Percentiles rank a stretch among this genome's conserved stretches.
These are phyloP conservation scores for Fomitopsis palustris DNA, from an alignment of 1,284 basidiomycete genomes.

Conservation along the genomic window DNA sequence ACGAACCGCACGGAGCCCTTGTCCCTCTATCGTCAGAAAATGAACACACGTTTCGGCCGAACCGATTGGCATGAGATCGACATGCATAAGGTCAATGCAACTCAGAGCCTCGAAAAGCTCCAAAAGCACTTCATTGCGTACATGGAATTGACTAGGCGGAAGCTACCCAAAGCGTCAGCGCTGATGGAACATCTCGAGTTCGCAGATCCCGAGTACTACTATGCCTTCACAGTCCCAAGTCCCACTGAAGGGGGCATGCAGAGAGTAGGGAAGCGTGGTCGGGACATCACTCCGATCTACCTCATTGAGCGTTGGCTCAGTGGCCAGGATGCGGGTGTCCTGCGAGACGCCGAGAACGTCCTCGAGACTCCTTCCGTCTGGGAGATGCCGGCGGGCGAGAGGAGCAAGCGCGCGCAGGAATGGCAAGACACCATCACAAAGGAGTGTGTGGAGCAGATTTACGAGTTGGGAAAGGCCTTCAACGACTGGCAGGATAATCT, in stretches of 20 bases:
- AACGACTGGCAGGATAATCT: slow-evolving; percentile 38
- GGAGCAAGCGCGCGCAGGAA: slow-evolving; percentile 27
- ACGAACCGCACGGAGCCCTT: slow-evolving; percentile 42
- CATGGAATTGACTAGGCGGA: neutral
- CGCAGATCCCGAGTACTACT: slow-evolving; percentile 35
- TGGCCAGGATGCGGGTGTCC: slow-evolving; percentile 41
- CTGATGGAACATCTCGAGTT: slow-evolving; percentile 15
- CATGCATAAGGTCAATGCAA: slow-evolving; percentile 24
- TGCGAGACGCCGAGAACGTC: slow-evolving; percentile 28
- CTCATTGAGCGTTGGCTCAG: slow-evolving; percentile 46
- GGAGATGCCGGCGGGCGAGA: slow-evolving; percentile 35
- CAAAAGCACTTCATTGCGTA: slow-evolving; percentile 31
- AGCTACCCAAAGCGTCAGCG: slow-evolving; percentile 24
- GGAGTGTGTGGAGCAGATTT: slow-evolving; percentile 35
- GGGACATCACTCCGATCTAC: slow-evolving; percentile 33
- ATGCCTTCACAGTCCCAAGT: slow-evolving; percentile 49
- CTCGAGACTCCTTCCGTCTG: slow-evolving; percentile 34
- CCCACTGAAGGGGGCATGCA: slow-evolving; percentile 37
- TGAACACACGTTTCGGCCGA: slow-evolving; percentile 14
- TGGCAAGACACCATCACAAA: slow-evolving; percentile 43
- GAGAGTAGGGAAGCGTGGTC: slow-evolving; percentile 36
- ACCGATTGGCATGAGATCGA: slow-evolving; percentile 41
- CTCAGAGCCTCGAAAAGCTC: slow-evolving; percentile 26
- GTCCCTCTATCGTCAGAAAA: slow-evolving; percentile 34
- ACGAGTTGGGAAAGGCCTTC: slow-evolving; percentile 35